Percentiles rank a stretch among this genome's conserved stretches.
Evolutionary conservation across 2,329 filamentous ascomycete species (phyloP).

Genomic region (Ustulina deusta): DNA sequence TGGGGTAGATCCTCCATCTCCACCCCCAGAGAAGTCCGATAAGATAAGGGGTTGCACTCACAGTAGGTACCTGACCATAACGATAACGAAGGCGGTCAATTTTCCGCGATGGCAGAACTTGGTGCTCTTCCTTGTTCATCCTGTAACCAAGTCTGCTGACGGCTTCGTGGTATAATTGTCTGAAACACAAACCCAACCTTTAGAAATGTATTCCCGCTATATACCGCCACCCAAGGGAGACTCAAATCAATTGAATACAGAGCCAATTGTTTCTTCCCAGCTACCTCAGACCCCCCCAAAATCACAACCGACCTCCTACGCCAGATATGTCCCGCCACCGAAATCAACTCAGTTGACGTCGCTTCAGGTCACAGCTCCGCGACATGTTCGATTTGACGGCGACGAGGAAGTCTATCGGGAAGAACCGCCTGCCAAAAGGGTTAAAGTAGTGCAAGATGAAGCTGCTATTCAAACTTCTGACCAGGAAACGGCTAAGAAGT

Average conservation of each 20-base stretch:
- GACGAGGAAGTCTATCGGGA: slow-evolving; percentile 31
- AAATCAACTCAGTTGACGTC: slow-evolving; percentile 44
- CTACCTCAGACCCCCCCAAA: slow-evolving; percentile 29
- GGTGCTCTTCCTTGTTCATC: not conserved
- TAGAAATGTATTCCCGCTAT: slow-evolving; percentile 57
- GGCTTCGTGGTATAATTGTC: not conserved
- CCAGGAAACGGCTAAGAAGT: slow-evolving; percentile 51
- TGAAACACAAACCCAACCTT: not conserved
- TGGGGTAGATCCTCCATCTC: not conserved
- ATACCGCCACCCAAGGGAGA: slow-evolving; percentile 49
- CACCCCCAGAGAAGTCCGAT: not conserved
- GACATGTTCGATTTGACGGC: slow-evolving; percentile 42
- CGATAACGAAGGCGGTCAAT: slow-evolving; percentile 47
- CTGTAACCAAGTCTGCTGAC: not conserved
- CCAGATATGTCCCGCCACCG: slow-evolving; percentile 54
- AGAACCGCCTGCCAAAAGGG: slow-evolving; percentile 54
- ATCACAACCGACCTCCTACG: slow-evolving; percentile 48
- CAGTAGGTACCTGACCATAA: not conserved
- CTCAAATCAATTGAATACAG: slow-evolving; percentile 26
- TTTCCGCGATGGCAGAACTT: slow-evolving; percentile 48
- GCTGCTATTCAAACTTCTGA: slow-evolving; percentile 1
- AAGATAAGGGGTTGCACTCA: slow-evolving; percentile 12
- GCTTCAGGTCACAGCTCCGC: slow-evolving; percentile 29
- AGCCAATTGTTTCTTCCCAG: slow-evolving; percentile 19
- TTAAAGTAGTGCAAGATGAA: slow-evolving; percentile 50